These are phyloP conservation scores for Papiliotrema fonsecae DNA, from an alignment of 1,284 basidiomycete genomes.

Conservation along the genomic window DNA sequence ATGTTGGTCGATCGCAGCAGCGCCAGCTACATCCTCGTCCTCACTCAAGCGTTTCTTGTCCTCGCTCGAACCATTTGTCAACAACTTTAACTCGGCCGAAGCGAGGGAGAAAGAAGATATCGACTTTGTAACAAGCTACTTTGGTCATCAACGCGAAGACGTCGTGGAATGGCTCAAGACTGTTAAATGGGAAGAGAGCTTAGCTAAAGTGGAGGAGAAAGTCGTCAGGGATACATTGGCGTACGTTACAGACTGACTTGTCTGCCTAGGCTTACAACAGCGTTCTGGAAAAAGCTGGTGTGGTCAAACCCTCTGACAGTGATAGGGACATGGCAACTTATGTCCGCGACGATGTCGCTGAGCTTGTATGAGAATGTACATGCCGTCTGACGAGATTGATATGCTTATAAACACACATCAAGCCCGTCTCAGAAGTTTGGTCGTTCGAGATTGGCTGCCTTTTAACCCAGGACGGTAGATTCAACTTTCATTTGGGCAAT, in stretches of 20 bases:
- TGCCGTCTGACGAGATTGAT: too few species aligned
- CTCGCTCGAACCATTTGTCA: constrained; percentile 61
- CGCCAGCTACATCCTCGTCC: constrained; percentile 56
- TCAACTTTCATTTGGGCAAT: too few species aligned
- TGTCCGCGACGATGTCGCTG: constrained; percentile 57
- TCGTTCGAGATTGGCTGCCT: too few species aligned
- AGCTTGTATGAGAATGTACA: constrained; percentile 47
- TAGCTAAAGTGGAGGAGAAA: constrained; percentile 58
- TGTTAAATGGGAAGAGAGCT: constrained; percentile 67
- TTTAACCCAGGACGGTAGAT: too few species aligned
- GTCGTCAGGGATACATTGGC: constrained; percentile 66
- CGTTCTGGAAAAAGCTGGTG: constrained; percentile 68
- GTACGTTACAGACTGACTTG: constrained; percentile 48
- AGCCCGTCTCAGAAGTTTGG: too few species aligned
- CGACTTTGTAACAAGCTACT: constrained; percentile 69
- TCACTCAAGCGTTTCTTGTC: constrained; percentile 60
- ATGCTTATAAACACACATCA: too few species aligned
- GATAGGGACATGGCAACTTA: constrained; percentile 61
- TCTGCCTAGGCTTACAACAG: constrained; percentile 44
- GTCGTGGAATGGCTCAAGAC: constrained; percentile 72
- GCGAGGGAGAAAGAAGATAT: constrained; percentile 60
- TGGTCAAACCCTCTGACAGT: constrained; percentile 58
- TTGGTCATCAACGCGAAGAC: constrained; percentile 65
- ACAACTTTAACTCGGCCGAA: constrained; percentile 61
- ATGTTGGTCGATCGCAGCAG: constrained; percentile 87